Percentiles rank a stretch among this genome's conserved stretches.
These are phyloP conservation scores for Gryganskiella cystojenkinii DNA, from an alignment of 192 early-diverging fungal genomes.

Conservation along the genomic window DNA sequence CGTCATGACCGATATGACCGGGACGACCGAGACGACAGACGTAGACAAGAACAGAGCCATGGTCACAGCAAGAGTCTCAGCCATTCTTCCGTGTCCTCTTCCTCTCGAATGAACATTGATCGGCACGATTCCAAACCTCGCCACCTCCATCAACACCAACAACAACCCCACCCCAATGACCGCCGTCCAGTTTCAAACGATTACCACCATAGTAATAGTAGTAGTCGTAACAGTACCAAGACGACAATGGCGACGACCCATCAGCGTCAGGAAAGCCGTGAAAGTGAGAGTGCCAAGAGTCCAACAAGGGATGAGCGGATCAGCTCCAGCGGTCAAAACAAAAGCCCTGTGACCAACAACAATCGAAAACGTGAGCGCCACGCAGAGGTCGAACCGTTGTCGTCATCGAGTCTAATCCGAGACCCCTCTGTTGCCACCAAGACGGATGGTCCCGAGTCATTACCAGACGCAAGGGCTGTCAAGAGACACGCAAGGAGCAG, in stretches of 20 bases:
- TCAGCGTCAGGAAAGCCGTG: too few relatives aligned
- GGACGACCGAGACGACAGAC: background rate
- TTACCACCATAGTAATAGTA: background rate
- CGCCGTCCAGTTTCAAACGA: background rate
- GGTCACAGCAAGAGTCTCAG: too few relatives aligned
- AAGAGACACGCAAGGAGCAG: slow-evolving; percentile 38
- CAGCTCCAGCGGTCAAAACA: background rate
- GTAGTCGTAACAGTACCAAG: too few relatives aligned
- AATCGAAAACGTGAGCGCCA: slow-evolving; percentile 17
- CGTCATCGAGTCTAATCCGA: background rate
- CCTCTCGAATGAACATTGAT: background rate
- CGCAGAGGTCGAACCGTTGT: slow-evolving; percentile 1
- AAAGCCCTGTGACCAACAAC: background rate
- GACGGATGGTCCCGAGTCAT: slow-evolving; percentile 10
- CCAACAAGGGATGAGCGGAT: background rate
- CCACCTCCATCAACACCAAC: too few relatives aligned
- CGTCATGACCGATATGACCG: background rate
- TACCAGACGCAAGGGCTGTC: slow-evolving; percentile 14
- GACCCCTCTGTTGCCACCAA: background rate
- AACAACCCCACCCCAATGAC: too few relatives aligned
- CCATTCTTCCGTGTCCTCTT: background rate
- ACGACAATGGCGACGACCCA: too few relatives aligned
- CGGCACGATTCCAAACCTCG: slow-evolving; percentile 15
- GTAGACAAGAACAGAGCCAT: too few relatives aligned
- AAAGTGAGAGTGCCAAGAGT: background rate